These are phyloP conservation scores for Cucurbita argyrosperma DNA, from an alignment of 306 rosid genomes.

Conservation along the genomic window DNA sequence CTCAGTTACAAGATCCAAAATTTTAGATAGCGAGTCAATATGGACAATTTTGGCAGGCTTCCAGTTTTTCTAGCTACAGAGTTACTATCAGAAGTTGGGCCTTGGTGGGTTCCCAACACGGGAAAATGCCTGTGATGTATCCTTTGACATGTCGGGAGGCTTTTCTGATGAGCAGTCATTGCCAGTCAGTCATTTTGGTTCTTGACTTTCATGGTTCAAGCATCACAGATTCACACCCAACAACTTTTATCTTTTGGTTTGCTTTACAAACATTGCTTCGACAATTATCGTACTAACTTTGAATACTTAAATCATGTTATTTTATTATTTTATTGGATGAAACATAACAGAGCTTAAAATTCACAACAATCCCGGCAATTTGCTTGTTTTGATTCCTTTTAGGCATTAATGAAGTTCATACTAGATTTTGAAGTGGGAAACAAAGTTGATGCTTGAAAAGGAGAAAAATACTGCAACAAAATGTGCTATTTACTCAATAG, in stretches of 20 bases:
- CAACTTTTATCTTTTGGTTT: not conserved
- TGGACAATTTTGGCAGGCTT: not conserved
- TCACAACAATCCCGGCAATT: not conserved
- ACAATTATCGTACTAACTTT: not conserved
- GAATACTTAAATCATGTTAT: not conserved
- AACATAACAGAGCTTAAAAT: not conserved
- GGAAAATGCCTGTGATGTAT: not conserved
- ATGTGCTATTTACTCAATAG: not conserved
- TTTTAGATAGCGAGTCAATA: not conserved
- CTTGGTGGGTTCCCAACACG: not conserved
- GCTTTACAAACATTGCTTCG: not conserved
- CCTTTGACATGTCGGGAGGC: not conserved
- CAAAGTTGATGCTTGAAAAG: not conserved
- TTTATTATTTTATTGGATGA: not conserved
- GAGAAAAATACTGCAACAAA: not conserved
- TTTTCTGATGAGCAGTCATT: not conserved
- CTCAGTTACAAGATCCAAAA: not conserved
- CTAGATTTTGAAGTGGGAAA: not conserved
- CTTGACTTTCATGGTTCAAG: not conserved
- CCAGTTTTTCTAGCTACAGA: not conserved
- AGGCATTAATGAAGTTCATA: not conserved
- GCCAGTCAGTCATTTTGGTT: not conserved
- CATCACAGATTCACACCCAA: not conserved
- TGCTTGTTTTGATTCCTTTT: not conserved
- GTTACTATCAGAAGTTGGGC: not conserved